phyloP scores from a whole-genome alignment of 306 rosid species.

The Abrus precatorius region DNA sequence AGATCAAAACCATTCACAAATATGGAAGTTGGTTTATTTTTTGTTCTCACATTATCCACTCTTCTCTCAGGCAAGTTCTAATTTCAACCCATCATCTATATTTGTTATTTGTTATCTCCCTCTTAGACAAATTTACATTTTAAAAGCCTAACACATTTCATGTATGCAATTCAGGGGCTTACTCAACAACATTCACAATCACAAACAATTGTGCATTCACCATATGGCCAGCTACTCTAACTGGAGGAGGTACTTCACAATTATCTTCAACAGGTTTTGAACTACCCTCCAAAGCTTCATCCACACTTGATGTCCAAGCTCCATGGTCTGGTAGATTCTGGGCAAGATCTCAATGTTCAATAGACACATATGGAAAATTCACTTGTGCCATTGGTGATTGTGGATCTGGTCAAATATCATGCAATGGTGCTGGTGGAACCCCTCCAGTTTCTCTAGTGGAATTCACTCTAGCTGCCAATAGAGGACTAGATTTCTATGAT shows the following conservation, averaged over 20 bases:
- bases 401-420: conserved; percentile 48
- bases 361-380: conserved; percentile 40
- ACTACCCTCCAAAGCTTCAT: conserved; percentile 31
- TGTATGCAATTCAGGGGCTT: conserved; percentile 38
- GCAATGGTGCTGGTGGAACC: conserved; percentile 50
- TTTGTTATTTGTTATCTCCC: background rate
- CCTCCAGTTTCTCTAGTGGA: conserved; percentile 55
- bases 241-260: conserved; percentile 45
- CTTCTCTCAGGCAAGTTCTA: conserved; percentile 45
- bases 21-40: conserved; percentile 31
- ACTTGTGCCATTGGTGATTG: conserved; percentile 48
- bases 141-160: conserved; percentile 16
- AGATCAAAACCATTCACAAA: conserved; percentile 33
- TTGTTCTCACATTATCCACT: conserved; percentile 34
- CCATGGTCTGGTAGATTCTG: conserved; percentile 60
- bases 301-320: conserved; percentile 1
- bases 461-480: conserved; percentile 36
- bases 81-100: background rate
- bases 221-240: conserved; percentile 55
- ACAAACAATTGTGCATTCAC: conserved; percentile 54
- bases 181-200: conserved; percentile 47
- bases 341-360: conserved; percentile 50
- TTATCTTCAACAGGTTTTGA: conserved; percentile 43
- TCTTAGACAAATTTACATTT: background rate
- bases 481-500: conserved; percentile 56